These are phyloP conservation scores for Primulina eburnea DNA, from an alignment of 257 asterid species.

Conservation along the genomic window DNA sequence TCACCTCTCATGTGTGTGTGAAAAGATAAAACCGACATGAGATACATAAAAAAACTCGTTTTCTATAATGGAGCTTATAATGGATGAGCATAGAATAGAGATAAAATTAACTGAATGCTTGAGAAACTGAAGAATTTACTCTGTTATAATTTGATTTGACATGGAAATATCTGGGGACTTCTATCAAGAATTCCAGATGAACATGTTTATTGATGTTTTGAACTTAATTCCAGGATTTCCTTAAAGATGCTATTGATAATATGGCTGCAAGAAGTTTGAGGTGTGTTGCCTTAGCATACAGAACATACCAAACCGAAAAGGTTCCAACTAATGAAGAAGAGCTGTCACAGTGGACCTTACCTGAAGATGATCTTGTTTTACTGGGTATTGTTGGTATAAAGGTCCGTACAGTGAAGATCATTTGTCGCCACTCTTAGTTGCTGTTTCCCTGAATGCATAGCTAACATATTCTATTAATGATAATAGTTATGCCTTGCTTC, in stretches of 20 bases:
- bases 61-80: slow-evolving; percentile 18
- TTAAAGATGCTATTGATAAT: slow-evolving; percentile 61
- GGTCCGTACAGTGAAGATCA: slow-evolving; percentile 37
- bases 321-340: slow-evolving; percentile 77
- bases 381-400: slow-evolving; percentile 90
- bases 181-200: not conserved
- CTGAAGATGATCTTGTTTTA: slow-evolving; percentile 74
- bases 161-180: slow-evolving; percentile 15
- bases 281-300: slow-evolving; percentile 90
- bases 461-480: slow-evolving; percentile 11
- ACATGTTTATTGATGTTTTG: not conserved
- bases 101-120: slow-evolving; percentile 19
- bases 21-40: not conserved
- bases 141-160: slow-evolving; percentile 6
- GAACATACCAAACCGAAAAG: slow-evolving; percentile 45
- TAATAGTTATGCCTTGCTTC: slow-evolving; percentile 1
- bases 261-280: slow-evolving; percentile 94
- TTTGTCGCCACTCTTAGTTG: not conserved
- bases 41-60: not conserved
- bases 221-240: slow-evolving; percentile 50
- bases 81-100: slow-evolving; percentile 7
- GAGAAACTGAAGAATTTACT: slow-evolving; percentile 7
- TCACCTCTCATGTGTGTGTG: not conserved
- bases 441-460: not conserved
- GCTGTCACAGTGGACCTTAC: slow-evolving; percentile 67